Conservation (phyloP, 2,329 filamentous ascomycete genomes). For the Tricladium varicosporioides region DNA sequence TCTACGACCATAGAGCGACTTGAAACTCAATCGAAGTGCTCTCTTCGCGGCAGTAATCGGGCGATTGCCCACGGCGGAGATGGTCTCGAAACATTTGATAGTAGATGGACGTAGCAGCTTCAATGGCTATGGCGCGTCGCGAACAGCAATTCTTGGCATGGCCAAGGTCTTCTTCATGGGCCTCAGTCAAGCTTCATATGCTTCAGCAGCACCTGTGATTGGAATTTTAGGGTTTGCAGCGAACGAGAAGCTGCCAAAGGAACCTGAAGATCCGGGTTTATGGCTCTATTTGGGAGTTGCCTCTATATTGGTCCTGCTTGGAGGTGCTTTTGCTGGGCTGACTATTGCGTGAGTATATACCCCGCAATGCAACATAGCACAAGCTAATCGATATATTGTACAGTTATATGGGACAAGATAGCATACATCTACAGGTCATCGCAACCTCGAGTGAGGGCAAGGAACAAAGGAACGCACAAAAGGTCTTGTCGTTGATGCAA, state of each 20-base stretch:
- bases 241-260: conserved; percentile 44
- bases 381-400: conserved; percentile 11
- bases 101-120: conserved; percentile 16
- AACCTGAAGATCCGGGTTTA: conserved; percentile 60
- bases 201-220: conserved; percentile 34
- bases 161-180: conserved; percentile 50
- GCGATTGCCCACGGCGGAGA: conserved; percentile 6
- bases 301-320: conserved; percentile 76
- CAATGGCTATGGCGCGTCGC: conserved; percentile 41
- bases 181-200: conserved; percentile 40
- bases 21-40: background rate
- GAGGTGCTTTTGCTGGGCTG: conserved; percentile 90
- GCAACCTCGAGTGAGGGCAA: conserved; percentile 77
- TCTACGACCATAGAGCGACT: background rate
- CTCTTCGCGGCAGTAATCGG: background rate
- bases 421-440: conserved; percentile 95
- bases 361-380: background rate
- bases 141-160: conserved; percentile 51
- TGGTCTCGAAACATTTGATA: conserved; percentile 23
- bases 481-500: conserved; percentile 76
- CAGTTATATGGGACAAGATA: conserved; percentile 63
- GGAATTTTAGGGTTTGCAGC: conserved; percentile 44
- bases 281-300: conserved; percentile 83
- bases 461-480: conserved; percentile 83
- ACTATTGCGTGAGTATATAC: conserved; percentile 71